phyloP scores from a whole-genome alignment of 768 basidiomycete species.

The Lactarius tabidus region DNA sequence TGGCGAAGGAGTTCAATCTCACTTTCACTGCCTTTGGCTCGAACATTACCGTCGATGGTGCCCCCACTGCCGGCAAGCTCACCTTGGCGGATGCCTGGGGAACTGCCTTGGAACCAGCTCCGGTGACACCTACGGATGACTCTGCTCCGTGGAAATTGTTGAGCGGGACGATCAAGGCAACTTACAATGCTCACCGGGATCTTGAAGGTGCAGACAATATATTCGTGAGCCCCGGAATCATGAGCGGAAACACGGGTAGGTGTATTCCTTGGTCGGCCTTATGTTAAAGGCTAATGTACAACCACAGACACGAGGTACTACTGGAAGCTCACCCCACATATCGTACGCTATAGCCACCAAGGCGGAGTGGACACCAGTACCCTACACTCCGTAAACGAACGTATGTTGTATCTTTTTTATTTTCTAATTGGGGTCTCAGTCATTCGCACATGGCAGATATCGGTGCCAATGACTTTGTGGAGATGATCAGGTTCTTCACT shows the following conservation, averaged over 20 bases:
- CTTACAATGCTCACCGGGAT: constrained; percentile 33
- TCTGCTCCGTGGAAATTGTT: constrained; percentile 39
- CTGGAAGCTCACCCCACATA: constrained; percentile 23
- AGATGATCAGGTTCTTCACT: constrained; percentile 63
- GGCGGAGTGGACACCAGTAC: constrained; percentile 35
- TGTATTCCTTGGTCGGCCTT: neutral
- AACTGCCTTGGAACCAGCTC: constrained; percentile 38
- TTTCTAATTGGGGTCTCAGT: neutral
- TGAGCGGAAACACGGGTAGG: constrained; percentile 37
- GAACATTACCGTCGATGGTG: constrained; percentile 27
- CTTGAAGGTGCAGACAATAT: constrained; percentile 28
- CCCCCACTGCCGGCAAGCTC: constrained; percentile 35
- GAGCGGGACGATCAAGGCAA: constrained; percentile 42
- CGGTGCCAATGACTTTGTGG: constrained; percentile 48
- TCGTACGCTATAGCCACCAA: constrained; percentile 27
- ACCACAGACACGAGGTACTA: constrained; percentile 22
- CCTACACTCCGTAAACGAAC: constrained; percentile 66
- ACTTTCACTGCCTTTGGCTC: constrained; percentile 41
- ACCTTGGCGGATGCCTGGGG: constrained; percentile 37
- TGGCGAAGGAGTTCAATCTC: constrained; percentile 39
- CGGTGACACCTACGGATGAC: constrained; percentile 38
- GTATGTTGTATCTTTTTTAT: constrained; percentile 36
- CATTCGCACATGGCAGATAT: constrained; percentile 37
- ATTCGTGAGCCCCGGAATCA: constrained; percentile 39
- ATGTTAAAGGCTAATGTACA: neutral